Base-by-base conservation (phyloP, 2,329 filamentous ascomycete genomes). In the Intubia oerlemansii region DNA sequence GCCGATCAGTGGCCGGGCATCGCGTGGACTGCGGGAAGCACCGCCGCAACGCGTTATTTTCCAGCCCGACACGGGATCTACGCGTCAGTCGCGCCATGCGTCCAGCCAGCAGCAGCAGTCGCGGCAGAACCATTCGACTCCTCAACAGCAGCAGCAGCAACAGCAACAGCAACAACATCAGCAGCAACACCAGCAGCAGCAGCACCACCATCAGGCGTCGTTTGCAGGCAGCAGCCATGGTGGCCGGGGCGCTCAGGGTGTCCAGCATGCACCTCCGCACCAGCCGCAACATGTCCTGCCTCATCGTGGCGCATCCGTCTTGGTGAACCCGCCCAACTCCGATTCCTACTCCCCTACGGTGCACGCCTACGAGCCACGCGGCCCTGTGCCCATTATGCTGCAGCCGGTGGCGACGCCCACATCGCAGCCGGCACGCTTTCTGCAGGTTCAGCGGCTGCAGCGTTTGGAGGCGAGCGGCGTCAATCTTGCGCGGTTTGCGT, bases 11-110 rank as follows among this genome's bases (percentile, higher is more conserved):
- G 61, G 56, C 24, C 56, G 68, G 35, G 65, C 64, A 12, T 71
- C 67, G 3, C 55, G 71, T 36, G 74, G 70, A 21, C 54, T 84
- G 28, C 64, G 81, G 38, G 78, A 88, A 46, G 78, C 79, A n/a
- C 81, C 81, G 17, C 74, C 80, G 1, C 80, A 84, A 44, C 63
- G 80, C 36, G 70, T 84, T 29, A 71, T 88, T 29, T 90, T 85
- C 48, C 79, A 88, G 44, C 80, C 80, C 17, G 80, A 90, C 41
- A 70, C 71, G 3, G 65, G 63, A 8, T 56, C 73, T 4, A 55
- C 62, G 10, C 63, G 78, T 36, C 62, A 70, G 39, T 66, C 62
- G 7, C 64, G 75, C 30, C 66, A 75, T 38, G 45, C 57, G 15
- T 54, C 57, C 17, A 52, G 50, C 18, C 31, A 51, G 60, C 32